A percentile compares a stretch with the other conserved stretches of the same genome.
phyloP scores from a whole-genome alignment of 73 alveolate genomes.

The Paramecium pentaurelia region DNA sequence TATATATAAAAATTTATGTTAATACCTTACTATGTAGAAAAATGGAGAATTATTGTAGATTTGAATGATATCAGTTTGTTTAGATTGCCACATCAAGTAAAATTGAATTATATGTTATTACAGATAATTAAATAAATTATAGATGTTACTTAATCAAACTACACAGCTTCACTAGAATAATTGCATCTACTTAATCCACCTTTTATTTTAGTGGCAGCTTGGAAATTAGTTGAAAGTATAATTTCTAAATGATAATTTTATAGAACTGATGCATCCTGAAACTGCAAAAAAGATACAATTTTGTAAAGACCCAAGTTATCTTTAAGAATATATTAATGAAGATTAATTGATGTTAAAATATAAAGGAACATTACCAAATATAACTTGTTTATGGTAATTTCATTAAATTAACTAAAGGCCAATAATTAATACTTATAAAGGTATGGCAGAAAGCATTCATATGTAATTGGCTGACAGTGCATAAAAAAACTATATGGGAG shows the following conservation, averaged over 20 bases:
- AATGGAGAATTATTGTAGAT: conserved; percentile 34
- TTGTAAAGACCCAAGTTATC: background rate
- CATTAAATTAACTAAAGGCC: background rate
- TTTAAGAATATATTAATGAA: background rate
- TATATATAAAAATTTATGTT: background rate
- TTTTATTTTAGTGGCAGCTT: background rate
- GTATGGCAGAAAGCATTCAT: conserved; percentile 4
- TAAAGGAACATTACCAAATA: background rate
- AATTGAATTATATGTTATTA: background rate
- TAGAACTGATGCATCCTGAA: conserved; percentile 35
- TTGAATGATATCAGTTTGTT: background rate
- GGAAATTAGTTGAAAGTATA: background rate
- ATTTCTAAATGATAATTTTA: background rate
- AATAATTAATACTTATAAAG: background rate
- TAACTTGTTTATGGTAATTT: background rate
- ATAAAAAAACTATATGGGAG: background rate
- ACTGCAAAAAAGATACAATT: conserved; percentile 9
- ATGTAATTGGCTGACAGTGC: background rate
- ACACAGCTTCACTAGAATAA: background rate
- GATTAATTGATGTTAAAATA: background rate
- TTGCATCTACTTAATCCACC: conserved; percentile 10
- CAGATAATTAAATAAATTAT: background rate
- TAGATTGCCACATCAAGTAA: conserved; percentile 7
- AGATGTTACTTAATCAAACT: background rate
- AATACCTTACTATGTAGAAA: conserved; percentile 23